These are phyloP conservation scores for Boletus nobilissimus DNA, from an alignment of 1,284 basidiomycete species.

Conservation along the genomic window DNA sequence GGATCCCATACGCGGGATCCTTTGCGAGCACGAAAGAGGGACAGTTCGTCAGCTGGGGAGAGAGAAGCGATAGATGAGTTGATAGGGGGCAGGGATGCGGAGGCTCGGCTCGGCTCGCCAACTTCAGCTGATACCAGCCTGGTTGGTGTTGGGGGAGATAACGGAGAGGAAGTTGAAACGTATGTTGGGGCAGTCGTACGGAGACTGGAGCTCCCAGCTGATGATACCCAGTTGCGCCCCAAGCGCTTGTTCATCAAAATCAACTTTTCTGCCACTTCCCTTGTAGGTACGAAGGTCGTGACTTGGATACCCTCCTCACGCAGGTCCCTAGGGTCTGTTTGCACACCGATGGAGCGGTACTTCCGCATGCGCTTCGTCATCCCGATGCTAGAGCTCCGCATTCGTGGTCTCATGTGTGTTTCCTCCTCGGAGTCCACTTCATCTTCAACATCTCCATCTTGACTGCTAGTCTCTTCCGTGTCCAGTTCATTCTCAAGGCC, in stretches of 20 bases:
- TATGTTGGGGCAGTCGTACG: constrained; percentile 44
- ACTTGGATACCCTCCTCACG: constrained; percentile 42
- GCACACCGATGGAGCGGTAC: constrained; percentile 48
- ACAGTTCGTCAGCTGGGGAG: constrained; percentile 55
- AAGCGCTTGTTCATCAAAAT: constrained; percentile 32
- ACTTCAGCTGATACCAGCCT: constrained; percentile 12
- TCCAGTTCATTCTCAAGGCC: constrained; percentile 63
- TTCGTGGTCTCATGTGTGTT: constrained; percentile 38
- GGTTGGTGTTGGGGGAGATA: constrained; percentile 4
- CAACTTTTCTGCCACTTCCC: constrained; percentile 34
- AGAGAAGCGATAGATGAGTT: constrained; percentile 61
- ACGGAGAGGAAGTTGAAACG: constrained; percentile 29
- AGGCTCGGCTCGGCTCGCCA: not conserved
- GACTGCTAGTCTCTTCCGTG: constrained; percentile 70
- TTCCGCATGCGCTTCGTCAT: constrained; percentile 15
- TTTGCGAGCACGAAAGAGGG: constrained; percentile 37
- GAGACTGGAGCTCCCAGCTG: constrained; percentile 38
- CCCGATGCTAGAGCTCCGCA: constrained; percentile 29
- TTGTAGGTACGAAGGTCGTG: constrained; percentile 23
- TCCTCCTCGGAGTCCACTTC: constrained; percentile 71
- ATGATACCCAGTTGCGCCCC: constrained; percentile 52
- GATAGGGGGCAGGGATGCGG: constrained; percentile 44
- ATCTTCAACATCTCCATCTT: constrained; percentile 86
- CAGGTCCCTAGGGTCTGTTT: constrained; percentile 41
- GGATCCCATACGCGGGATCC: constrained; percentile 80